Evolutionary conservation across 140 eudicot genomes (phyloP).

Genomic region (Cichorium intybus): DNA sequence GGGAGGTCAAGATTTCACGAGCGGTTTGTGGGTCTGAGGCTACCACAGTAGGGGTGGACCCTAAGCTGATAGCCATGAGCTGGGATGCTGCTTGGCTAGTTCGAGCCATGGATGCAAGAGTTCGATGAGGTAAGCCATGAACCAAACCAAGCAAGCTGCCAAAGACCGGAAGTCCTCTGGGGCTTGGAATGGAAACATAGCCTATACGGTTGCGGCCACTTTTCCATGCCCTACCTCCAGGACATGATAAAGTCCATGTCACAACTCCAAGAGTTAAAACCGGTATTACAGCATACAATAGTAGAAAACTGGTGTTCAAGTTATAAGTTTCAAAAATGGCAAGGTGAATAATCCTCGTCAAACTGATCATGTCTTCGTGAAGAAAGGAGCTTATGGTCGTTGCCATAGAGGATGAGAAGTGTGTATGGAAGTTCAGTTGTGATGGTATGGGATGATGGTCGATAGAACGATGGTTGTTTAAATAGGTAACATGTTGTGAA

Average conservation of each 20-base stretch:
- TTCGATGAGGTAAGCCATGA: conserved; percentile 73
- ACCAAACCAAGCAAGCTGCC: conserved; percentile 59
- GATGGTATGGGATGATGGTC: conserved; percentile 7
- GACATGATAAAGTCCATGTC: conserved; percentile 47
- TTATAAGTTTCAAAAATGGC: conserved; percentile 40
- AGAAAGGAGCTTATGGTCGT: conserved; percentile 13
- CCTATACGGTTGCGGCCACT: conserved; percentile 46
- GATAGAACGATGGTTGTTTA: conserved; percentile 29
- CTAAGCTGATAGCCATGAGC: conserved; percentile 72
- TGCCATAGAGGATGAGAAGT: conserved; percentile 16
- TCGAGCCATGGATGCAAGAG: conserved; percentile 53
- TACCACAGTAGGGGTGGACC: conserved; percentile 54
- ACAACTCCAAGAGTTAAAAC: conserved; percentile 28
- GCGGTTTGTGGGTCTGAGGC: conserved; percentile 57
- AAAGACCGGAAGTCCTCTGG: conserved; percentile 51
- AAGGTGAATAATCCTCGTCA: conserved; percentile 40
- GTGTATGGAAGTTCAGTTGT: conserved; percentile 13
- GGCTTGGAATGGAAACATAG: conserved; percentile 55
- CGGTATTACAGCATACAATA: conserved; percentile 22
- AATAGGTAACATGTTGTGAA: conserved; percentile 34
- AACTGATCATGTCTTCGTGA: conserved; percentile 38
- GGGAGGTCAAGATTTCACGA: conserved; percentile 58
- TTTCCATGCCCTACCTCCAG: conserved; percentile 75
- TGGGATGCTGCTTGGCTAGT: conserved; percentile 32
- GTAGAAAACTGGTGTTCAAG: conserved; percentile 21